Percentiles rank a stretch among this genome's conserved stretches.
Evolutionary conservation across 2,329 filamentous ascomycete species (phyloP).

Genomic region (Cordyceps pruinosa): DNA sequence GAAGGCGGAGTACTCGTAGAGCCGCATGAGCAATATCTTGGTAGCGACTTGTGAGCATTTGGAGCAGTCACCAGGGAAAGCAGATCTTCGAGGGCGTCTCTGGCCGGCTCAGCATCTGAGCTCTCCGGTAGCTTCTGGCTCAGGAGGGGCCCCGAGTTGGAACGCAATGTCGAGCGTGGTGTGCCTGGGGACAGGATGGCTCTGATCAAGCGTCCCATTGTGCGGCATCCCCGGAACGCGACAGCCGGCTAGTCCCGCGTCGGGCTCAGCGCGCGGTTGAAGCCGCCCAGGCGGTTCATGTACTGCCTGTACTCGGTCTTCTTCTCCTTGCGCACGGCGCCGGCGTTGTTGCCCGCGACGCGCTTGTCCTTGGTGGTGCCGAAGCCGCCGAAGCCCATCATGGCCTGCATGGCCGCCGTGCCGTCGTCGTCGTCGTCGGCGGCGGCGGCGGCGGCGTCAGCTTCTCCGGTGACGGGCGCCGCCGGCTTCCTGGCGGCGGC

Average conservation of each 20-base stretch:
- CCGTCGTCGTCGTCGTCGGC: conserved; percentile 56
- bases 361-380: conserved; percentile 83
- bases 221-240: too few species aligned
- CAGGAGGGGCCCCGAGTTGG: conserved; percentile 23
- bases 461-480: conserved; percentile 18
- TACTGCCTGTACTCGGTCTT: conserved; percentile 94
- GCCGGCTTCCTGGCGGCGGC: conserved; percentile 13
- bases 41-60: conserved; percentile 33
- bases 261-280: conserved; percentile 70
- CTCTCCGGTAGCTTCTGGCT: conserved; percentile 23
- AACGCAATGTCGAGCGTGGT: conserved; percentile 23
- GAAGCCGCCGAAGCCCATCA: conserved; percentile 89
- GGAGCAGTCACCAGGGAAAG: conserved; percentile 23
- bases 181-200: too few species aligned
- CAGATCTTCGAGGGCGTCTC: conserved; percentile 53
- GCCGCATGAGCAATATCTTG: conserved; percentile 49
- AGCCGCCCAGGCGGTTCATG: conserved; percentile 80
- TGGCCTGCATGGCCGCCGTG: conserved; percentile 66
- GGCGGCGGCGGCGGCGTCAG: conserved; percentile 3
- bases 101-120: conserved; percentile 27
- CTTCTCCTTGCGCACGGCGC: conserved; percentile 83
- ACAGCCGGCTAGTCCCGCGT: conserved; percentile 33
- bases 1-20: conserved; percentile 54
- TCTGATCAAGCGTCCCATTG: too few species aligned
- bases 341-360: conserved; percentile 78